Percentiles rank a stretch among this genome's conserved stretches.
Conservation (phyloP, 1,284 basidiomycete species). For the Bjerkandera adusta region DNA sequence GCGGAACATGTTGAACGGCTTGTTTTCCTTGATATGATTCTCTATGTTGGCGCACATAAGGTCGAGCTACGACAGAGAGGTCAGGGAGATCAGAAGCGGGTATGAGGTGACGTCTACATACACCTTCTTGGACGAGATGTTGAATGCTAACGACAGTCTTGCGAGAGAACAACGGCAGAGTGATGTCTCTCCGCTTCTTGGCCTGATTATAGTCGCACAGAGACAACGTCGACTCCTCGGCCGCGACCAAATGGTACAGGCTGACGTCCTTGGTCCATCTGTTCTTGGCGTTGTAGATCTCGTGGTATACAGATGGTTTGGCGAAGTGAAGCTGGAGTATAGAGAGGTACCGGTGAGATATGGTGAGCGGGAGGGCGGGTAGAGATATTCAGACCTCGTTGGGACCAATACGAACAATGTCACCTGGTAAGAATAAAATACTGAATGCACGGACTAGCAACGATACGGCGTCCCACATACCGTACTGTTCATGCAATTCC, state of each 20-base stretch:
- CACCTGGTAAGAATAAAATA: slow-evolving; percentile 12
- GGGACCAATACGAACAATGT: slow-evolving; percentile 21
- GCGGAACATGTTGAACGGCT: slow-evolving; percentile 13
- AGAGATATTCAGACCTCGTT: slow-evolving; percentile 17
- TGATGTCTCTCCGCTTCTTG: slow-evolving; percentile 28
- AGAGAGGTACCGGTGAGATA: not conserved
- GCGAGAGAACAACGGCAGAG: slow-evolving; percentile 32
- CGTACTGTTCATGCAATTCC: slow-evolving; percentile 20
- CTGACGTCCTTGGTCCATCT: slow-evolving; percentile 29
- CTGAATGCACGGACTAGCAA: not conserved
- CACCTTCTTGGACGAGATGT: slow-evolving; percentile 27
- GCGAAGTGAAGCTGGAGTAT: slow-evolving; percentile 31
- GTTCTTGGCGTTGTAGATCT: slow-evolving; percentile 27
- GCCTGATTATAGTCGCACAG: slow-evolving; percentile 24
- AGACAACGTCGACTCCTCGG: slow-evolving; percentile 24
- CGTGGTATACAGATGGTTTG: slow-evolving; percentile 25
- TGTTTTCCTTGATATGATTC: slow-evolving; percentile 3
- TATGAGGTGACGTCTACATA: slow-evolving; percentile 13
- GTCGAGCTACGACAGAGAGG: not conserved
- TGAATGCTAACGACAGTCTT: slow-evolving; percentile 30
- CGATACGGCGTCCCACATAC: slow-evolving; percentile 13
- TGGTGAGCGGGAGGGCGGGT: not conserved
- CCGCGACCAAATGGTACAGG: slow-evolving; percentile 27
- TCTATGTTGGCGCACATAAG: slow-evolving; percentile 15
- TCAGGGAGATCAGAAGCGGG: not conserved